These are phyloP conservation scores for Babesia microti DNA, from an alignment of 169 alveolate genomes.

Conservation along the genomic window DNA sequence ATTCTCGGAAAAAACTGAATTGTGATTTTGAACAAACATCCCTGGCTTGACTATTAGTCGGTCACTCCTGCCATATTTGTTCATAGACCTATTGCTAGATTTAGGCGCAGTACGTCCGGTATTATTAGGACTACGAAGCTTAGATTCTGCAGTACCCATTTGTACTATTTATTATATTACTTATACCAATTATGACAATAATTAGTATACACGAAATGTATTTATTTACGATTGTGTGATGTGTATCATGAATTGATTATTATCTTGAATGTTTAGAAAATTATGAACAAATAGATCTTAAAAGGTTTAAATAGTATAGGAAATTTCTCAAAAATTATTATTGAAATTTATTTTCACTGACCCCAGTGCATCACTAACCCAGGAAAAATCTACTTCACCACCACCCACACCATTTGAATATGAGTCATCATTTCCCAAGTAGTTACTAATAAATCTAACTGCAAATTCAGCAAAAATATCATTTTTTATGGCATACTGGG, in stretches of 20 bases:
- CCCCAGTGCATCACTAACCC: conserved; percentile 21
- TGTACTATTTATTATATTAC: too few species aligned
- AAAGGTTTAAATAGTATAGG: conserved; percentile 1
- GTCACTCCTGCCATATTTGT: conserved; percentile 20
- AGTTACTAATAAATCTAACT: conserved; percentile 5
- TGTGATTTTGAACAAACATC: conserved; percentile 74
- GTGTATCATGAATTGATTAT: not conserved
- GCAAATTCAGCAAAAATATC: conserved; percentile 13
- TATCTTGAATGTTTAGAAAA: not conserved
- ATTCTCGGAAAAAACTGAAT: conserved; percentile 65
- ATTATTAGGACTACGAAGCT: too few species aligned
- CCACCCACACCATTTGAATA: not conserved
- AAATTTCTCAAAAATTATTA: conserved; percentile 4
- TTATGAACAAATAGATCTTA: not conserved
- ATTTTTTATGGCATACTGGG: conserved; percentile 3
- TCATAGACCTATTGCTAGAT: conserved; percentile 2
- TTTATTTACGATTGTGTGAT: not conserved
- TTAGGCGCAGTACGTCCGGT: too few species aligned
- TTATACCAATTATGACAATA: too few species aligned
- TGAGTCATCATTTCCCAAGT: conserved; percentile 9
- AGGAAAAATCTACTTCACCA: conserved; percentile 15
- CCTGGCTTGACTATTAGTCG: conserved; percentile 73
- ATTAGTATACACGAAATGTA: not conserved
- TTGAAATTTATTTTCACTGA: conserved; percentile 13
- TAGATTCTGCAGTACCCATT: too few species aligned